phyloP scores from a whole-genome alignment of 495 filamentous ascomycete species.

The Aspergillus steynii region DNA sequence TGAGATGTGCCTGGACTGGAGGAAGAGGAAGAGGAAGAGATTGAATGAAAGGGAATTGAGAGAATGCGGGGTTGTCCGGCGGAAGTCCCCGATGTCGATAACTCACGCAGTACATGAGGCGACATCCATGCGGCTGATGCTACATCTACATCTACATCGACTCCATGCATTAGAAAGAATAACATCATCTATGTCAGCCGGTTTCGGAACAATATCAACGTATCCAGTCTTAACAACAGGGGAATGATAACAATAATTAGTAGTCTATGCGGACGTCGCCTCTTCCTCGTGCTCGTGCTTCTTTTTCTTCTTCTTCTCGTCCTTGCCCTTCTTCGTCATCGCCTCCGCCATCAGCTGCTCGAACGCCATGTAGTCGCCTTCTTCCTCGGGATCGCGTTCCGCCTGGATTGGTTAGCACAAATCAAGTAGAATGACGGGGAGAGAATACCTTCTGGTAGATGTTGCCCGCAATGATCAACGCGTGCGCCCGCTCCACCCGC shows the following conservation, averaged over 20 bases:
- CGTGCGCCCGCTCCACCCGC: slow-evolving; percentile 86
- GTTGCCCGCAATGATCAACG: slow-evolving; percentile 81
- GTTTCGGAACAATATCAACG: too few species aligned
- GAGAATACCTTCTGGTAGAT: slow-evolving; percentile 76
- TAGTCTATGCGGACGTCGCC: neutral
- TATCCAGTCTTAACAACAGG: too few species aligned
- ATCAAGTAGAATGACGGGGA: neutral
- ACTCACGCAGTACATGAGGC: too few species aligned
- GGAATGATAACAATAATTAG: neutral
- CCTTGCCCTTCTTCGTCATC: slow-evolving; percentile 82
- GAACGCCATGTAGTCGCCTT: slow-evolving; percentile 98
- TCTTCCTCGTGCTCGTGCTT: slow-evolving; percentile 24
- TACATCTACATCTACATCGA: too few species aligned
- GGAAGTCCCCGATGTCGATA: neutral
- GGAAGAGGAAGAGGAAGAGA: too few species aligned
- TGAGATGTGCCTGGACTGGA: too few species aligned
- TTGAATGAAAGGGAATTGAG: too few species aligned
- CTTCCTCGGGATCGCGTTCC: slow-evolving; percentile 87
- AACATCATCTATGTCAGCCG: too few species aligned
- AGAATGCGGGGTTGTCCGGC: too few species aligned
- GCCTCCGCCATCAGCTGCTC: slow-evolving; percentile 98
- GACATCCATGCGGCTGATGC: too few species aligned
- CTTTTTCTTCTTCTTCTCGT: slow-evolving; percentile 77
- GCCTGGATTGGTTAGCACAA: slow-evolving; percentile 57
- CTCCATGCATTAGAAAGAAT: too few species aligned